These are phyloP conservation scores for Suhomyces chickasaworum DNA, from an alignment of 1,139 yeast genomes.

Conservation along the genomic window DNA sequence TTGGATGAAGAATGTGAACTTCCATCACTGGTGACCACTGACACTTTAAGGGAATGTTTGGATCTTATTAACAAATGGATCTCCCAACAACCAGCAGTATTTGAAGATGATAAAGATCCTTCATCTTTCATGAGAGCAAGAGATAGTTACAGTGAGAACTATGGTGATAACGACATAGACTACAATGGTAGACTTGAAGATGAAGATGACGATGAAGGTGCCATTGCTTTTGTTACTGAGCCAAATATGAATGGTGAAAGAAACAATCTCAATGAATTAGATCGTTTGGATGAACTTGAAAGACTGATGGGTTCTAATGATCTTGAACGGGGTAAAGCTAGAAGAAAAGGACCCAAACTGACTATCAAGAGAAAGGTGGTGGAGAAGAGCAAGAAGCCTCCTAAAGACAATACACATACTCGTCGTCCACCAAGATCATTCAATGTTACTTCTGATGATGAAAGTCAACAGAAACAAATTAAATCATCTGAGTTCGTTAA, in stretches of 20 bases:
- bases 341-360: slow-evolving; percentile 19
- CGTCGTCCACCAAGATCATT: slow-evolving; percentile 24
- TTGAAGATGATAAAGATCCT: slow-evolving; percentile 49
- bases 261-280: slow-evolving; percentile 30
- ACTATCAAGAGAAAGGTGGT: slow-evolving; percentile 13
- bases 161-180: slow-evolving; percentile 21
- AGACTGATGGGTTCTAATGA: slow-evolving; percentile 17
- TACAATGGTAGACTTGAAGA: slow-evolving; percentile 22
- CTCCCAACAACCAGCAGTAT: slow-evolving; percentile 31
- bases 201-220: slow-evolving; percentile 28
- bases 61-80: slow-evolving; percentile 38
- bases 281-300: slow-evolving; percentile 38
- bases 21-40: slow-evolving; percentile 22
- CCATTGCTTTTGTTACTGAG: slow-evolving; percentile 40
- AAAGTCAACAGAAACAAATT: slow-evolving; percentile 18
- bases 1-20: slow-evolving; percentile 37
- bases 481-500: slow-evolving; percentile 57
- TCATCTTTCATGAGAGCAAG: slow-evolving; percentile 34
- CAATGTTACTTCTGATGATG: slow-evolving; percentile 26
- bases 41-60: slow-evolving; percentile 24
- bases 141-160: slow-evolving; percentile 23
- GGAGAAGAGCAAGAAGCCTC: slow-evolving; percentile 9
- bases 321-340: slow-evolving; percentile 26
- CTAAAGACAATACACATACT: slow-evolving; percentile 6
- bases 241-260: slow-evolving; percentile 22